phyloP scores from a whole-genome alignment of 1,139 yeast genomes.

The Sugiyamaella paludigena region DNA sequence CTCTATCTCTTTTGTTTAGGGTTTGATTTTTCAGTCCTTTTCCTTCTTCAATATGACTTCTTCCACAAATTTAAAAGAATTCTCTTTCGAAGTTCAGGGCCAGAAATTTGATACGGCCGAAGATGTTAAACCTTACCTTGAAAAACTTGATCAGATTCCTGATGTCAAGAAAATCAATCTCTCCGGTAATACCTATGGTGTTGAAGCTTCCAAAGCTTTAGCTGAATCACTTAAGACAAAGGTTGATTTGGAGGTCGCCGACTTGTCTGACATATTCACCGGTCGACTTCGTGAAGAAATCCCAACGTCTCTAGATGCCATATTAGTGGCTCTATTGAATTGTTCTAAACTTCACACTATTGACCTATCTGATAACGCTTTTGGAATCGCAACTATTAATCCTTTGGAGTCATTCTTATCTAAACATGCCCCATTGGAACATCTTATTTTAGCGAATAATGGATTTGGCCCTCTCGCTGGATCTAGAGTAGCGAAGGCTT shows the following conservation, averaged over 20 bases:
- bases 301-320: conserved; percentile 70
- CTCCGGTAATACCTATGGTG: conserved; percentile 92
- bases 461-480: conserved; percentile 99
- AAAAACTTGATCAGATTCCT: conserved; percentile 47
- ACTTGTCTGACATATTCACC: conserved; percentile 89
- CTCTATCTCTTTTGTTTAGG: too few relatives aligned
- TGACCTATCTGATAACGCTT: conserved; percentile 91
- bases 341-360: conserved; percentile 68
- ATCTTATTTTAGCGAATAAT: conserved; percentile 84
- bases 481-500: conserved; percentile 83
- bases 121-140: conserved; percentile 68
- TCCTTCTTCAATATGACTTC: neutral
- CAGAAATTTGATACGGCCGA: conserved; percentile 67
- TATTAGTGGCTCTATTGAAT: conserved; percentile 69
- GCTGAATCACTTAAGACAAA: conserved; percentile 55
- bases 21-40: too few relatives aligned
- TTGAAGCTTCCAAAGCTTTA: conserved; percentile 75
- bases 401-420: conserved; percentile 78
- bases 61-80: conserved; percentile 12
- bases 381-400: conserved; percentile 92
- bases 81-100: conserved; percentile 73
- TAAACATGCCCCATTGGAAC: conserved; percentile 75
- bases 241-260: conserved; percentile 53
- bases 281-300: conserved; percentile 94
- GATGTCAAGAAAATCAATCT: conserved; percentile 64